A percentile compares a stretch with the other conserved stretches of the same genome.
Evolutionary conservation across 2,329 filamentous ascomycete genomes (phyloP).

Genomic region (Domatiomyces catenatus): DNA sequence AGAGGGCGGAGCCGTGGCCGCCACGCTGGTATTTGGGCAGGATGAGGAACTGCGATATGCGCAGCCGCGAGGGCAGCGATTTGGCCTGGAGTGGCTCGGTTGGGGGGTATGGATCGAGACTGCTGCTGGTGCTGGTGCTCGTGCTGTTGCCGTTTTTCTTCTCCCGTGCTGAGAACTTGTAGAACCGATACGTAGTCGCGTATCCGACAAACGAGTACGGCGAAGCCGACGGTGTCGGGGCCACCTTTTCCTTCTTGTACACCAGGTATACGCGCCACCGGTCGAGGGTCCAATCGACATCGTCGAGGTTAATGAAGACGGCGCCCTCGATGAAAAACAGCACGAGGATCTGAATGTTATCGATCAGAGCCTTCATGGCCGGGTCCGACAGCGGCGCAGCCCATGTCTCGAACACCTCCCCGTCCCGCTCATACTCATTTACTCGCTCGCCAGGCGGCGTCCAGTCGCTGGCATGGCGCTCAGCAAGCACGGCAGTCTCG

Average conservation of each 20-base stretch:
- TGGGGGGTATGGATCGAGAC: constrained; percentile 30
- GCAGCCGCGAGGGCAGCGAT: constrained; percentile 57
- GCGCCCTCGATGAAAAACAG: constrained; percentile 88
- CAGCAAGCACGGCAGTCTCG: constrained; percentile 39
- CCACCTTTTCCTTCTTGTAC: constrained; percentile 41
- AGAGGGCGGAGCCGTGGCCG: constrained; percentile 66
- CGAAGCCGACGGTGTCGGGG: constrained; percentile 31
- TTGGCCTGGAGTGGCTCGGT: constrained; percentile 33
- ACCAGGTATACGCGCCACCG: constrained; percentile 89
- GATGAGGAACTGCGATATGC: constrained; percentile 87
- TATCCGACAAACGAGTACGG: constrained; percentile 80
- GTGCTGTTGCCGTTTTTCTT: constrained; percentile 30
- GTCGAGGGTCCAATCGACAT: constrained; percentile 56
- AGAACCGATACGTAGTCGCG: constrained; percentile 79
- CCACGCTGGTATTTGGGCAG: constrained; percentile 72
- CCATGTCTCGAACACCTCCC: constrained; percentile 70
- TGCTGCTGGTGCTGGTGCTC: constrained; percentile 19
- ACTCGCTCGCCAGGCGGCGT: constrained; percentile 63
- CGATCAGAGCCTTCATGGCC: constrained; percentile 54
- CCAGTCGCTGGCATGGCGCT: constrained; percentile 32
- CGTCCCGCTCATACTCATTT: constrained; percentile 45
- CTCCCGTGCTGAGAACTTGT: constrained; percentile 29
- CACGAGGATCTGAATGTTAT: constrained; percentile 68
- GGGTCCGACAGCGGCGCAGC: constrained; percentile 57
- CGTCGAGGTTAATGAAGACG: constrained; percentile 55